These are phyloP conservation scores for Jatropha podagrica DNA, from an alignment of 441 rosid species.

Conservation along the genomic window DNA sequence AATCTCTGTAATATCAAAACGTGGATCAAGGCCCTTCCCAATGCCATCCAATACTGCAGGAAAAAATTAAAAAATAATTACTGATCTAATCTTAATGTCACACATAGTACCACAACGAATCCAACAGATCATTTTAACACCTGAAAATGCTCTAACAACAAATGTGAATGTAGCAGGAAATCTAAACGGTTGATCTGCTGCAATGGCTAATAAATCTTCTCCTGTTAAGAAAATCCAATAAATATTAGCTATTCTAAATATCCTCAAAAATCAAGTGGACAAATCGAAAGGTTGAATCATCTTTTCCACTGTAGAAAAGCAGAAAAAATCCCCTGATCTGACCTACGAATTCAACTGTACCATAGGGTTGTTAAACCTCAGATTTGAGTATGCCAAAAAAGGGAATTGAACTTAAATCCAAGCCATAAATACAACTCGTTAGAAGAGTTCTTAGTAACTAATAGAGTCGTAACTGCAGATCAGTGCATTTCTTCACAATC, in stretches of 20 bases:
- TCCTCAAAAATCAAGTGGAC: neutral
- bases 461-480: neutral
- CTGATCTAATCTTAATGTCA: conserved; percentile 13
- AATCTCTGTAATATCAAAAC: conserved; percentile 96
- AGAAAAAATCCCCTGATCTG: neutral
- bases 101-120: conserved; percentile 17
- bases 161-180: conserved; percentile 99
- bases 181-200: conserved; percentile 97
- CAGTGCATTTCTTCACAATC: neutral
- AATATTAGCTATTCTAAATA: conserved; percentile 18
- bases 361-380: neutral
- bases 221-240: conserved; percentile 47
- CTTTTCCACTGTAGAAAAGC: neutral
- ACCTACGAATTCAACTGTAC: neutral
- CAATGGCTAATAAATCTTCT: conserved; percentile 94
- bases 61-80: neutral
- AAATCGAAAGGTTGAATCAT: neutral
- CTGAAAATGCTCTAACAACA: conserved; percentile 99
- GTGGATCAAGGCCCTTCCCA: conserved; percentile 99
- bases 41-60: conserved; percentile 92
- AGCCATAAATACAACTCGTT: neutral
- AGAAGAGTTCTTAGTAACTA: neutral
- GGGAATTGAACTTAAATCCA: neutral
- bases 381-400: neutral
- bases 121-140: conserved; percentile 34